Base-by-base conservation (phyloP, 176 grass and related monocot species). In the Bothriochloa decipiens region DNA sequence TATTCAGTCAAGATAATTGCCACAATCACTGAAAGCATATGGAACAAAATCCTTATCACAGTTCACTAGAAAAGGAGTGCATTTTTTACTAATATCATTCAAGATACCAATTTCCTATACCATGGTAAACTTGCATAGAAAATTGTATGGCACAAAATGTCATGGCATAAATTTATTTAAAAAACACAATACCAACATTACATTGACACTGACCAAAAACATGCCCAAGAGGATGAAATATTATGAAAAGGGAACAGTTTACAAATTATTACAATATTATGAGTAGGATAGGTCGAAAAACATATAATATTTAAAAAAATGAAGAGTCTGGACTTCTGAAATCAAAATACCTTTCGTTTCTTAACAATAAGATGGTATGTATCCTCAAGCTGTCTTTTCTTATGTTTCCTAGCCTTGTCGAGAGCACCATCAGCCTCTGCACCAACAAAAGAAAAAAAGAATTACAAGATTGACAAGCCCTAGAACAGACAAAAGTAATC, bases 401-500 rank as follows among this genome's bases (percentile, higher is more conserved):
- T 99, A 92, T 99, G 97, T 64, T 99, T 99, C 78, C 97, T 96
- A 52, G 97, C 93, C 89, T 99, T 99, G 80, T 99, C 97, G 5
- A 99, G 85, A 80, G 97, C 97, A 89, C 97, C 97, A 91, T 99
- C 97, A 8, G 97, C 93, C 71, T 96, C 93, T 99, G 88, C 52
- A 84, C 40, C 55, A 90, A 85, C 14, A 33, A 85, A 53, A 81
- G 9, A 27, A 57, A 77, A 78, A 47, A 49, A 18, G 29, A 65
- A 75, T 83, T 75, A 55, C 33, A 89, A 61, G 22, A 68, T 37
- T 77, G 13, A 63, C 66, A 40, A 45, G 17, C 12, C 74, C 5
- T 18, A 25, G n/a, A 74, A 6, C 22, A 61, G 20, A 46, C 18
- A 83, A 81, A 77, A 55, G 9, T 8, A 68, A 57, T 37, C 29